These are phyloP conservation scores for Suaeda aralocaspica DNA, from an alignment of 148 eudicot species.

Conservation along the genomic window DNA sequence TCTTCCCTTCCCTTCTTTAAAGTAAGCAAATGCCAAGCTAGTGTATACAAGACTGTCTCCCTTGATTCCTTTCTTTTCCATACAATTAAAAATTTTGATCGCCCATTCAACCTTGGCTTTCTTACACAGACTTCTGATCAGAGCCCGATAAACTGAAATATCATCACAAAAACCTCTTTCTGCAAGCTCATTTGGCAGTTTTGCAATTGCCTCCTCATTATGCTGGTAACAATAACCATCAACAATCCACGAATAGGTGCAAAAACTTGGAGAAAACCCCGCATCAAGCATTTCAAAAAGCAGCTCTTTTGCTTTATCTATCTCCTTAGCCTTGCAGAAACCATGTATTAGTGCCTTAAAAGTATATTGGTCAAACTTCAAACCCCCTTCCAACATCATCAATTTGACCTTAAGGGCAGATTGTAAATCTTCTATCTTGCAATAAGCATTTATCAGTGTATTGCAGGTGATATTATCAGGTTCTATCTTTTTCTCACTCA, in stretches of 20 bases:
- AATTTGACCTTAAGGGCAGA: conserved; percentile 60
- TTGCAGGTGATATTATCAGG: conserved; percentile 88
- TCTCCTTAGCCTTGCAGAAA: conserved; percentile 51
- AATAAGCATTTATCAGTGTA: conserved; percentile 83
- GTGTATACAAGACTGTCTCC: conserved; percentile 74
- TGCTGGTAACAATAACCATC: conserved; percentile 57
- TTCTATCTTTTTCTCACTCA: conserved; percentile 71
- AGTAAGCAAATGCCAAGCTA: conserved; percentile 63
- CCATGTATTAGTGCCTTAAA: conserved; percentile 83
- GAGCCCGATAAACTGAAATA: conserved; percentile 71
- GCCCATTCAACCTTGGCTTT: conserved; percentile 64
- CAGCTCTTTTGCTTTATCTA: conserved; percentile 56
- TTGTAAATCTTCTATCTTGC: conserved; percentile 78
- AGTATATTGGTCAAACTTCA: conserved; percentile 60
- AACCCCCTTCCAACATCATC: conserved; percentile 71
- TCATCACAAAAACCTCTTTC: conserved; percentile 51
- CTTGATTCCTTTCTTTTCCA: conserved; percentile 63
- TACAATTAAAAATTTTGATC: conserved; percentile 39
- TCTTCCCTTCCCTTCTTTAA: conserved; percentile 45
- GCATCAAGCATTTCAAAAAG: conserved; percentile 63
- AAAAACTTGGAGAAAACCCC: conserved; percentile 68
- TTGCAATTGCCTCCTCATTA: conserved; percentile 51
- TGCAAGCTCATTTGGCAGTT: conserved; percentile 51
- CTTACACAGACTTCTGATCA: conserved; percentile 71
- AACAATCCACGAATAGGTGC: conserved; percentile 74